Evolutionary conservation across 352 stramenopile genomes (phyloP), one percentile per base, ranked within the genome.

Genomic region (Globisporangium viniferum): DNA sequence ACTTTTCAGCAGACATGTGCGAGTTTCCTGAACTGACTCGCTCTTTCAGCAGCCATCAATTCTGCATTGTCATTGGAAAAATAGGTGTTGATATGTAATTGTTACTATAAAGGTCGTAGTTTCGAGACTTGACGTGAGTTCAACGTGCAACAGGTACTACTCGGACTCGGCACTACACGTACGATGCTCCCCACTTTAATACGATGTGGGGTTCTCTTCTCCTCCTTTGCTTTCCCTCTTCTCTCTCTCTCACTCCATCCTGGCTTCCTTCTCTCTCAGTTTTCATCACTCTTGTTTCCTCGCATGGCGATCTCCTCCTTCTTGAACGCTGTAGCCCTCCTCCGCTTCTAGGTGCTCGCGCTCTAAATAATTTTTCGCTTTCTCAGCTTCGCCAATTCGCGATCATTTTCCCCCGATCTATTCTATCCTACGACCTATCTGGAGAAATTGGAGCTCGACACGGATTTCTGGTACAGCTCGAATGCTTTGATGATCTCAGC

Each of bases 401-500:
- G 27, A 5, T 29, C 7, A 59, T 8, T 51, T 39, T 9, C 57
- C 27, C 35, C 35, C 54, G n/a, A 24, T 63, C 35, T 63, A 63
- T 51, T 51, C 57, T 51, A 63, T 35, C 20, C 20, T n/a, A 15
- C 3, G 31, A 33, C 22, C 62, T 67, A 67, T 67, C 51, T 51
- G 24, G 51, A 53, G 53, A 54, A 67, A 44, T 67, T 49, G 53
- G 31, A 56, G 33, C 49, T 56, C 62, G 55, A 59, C n/a, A 59
- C 57, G 1, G 64, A 59, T 18, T 46, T 39, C 48, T 58, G 63
- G 69, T 88, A 79, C 56, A 80, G 67, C 62, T 91, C 75, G 53
- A 90, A 81, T 14, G 78, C 75, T 20, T 70, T 75, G 44, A 93
- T 74, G 22, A 95, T 77, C 22, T 87, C 73, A 24, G 77, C 76